phyloP scores from a whole-genome alignment of 2,329 filamentous ascomycete genomes.

The Fusarium solani-melongenae region DNA sequence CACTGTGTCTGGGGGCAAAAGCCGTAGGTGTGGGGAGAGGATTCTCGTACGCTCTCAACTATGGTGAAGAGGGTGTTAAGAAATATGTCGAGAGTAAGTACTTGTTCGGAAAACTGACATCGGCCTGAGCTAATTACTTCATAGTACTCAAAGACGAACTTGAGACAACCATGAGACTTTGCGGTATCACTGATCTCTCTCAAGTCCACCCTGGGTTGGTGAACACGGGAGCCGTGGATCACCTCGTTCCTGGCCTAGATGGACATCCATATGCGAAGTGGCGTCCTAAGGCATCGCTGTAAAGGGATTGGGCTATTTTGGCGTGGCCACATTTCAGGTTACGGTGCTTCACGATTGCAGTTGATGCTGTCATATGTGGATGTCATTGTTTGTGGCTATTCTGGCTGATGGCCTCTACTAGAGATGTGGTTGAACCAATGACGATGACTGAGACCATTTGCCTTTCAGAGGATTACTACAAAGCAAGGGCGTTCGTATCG shows the following conservation, averaged over 20 bases:
- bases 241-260: background rate
- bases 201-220: conserved; percentile 5
- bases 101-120: background rate
- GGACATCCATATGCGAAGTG: conserved; percentile 3
- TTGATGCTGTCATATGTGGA: no score
- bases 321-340: background rate
- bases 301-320: background rate
- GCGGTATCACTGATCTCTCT: conserved; percentile 13
- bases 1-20: conserved; percentile 71
- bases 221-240: conserved; percentile 2
- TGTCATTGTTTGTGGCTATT: no score
- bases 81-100: conserved; percentile 63
- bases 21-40: conserved; percentile 72
- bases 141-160: conserved; percentile 66
- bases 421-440: no score
- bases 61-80: conserved; percentile 68
- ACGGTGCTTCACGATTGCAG: background rate
- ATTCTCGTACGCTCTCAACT: conserved; percentile 69
- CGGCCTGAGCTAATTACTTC: background rate
- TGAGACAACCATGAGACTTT: conserved; percentile 72
- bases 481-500: no score
- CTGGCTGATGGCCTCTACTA: no score
- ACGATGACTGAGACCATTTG: no score
- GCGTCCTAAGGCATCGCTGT: background rate
- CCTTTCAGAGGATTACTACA: no score